Conservation (phyloP, 2,329 filamentous ascomycete genomes). For the Parastagonospora avenae region DNA sequence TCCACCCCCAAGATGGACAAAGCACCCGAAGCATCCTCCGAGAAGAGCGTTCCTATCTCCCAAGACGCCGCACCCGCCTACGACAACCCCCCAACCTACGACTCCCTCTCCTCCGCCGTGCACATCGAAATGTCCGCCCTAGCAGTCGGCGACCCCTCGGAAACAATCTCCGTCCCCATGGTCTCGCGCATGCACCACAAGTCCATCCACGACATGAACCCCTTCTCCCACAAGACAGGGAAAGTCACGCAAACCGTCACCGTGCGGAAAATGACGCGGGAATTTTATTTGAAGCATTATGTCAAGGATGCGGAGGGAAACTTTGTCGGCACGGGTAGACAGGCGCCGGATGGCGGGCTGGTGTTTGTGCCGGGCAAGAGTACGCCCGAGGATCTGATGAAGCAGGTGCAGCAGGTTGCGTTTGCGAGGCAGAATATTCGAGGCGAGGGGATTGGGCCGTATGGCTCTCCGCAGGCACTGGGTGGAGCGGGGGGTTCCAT, state of each 20-base stretch:
- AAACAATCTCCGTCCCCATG: constrained; percentile 21
- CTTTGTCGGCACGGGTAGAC: constrained; percentile 28
- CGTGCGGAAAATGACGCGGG: constrained; percentile 25
- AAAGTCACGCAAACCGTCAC: constrained; percentile 7
- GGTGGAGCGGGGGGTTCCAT: no score
- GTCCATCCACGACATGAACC: constrained; percentile 17
- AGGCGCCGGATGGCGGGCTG: constrained; percentile 28
- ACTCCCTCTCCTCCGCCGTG: constrained; percentile 1
- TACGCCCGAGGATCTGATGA: constrained; percentile 32
- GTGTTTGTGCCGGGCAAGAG: constrained; percentile 38
- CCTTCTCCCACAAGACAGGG: constrained; percentile 14
- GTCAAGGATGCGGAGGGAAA: constrained; percentile 36
- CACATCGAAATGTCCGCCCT: constrained; percentile 8
- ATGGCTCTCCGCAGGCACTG: constrained; percentile 1
- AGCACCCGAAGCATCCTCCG: neutral
- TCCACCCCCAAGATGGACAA: neutral
- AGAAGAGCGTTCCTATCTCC: neutral
- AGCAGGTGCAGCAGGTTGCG: constrained; percentile 34
- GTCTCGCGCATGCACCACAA: constrained; percentile 8
- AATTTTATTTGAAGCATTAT: constrained; percentile 33
- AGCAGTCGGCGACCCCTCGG: constrained; percentile 6
- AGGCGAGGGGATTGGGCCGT: constrained; percentile 15
- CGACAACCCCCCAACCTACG: constrained; percentile 10
- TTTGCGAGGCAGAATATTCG: constrained; percentile 19
- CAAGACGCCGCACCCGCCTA: constrained; percentile 11